Base-by-base conservation (phyloP, 2,329 filamentous ascomycete species). In the Grosmannia huntii region DNA sequence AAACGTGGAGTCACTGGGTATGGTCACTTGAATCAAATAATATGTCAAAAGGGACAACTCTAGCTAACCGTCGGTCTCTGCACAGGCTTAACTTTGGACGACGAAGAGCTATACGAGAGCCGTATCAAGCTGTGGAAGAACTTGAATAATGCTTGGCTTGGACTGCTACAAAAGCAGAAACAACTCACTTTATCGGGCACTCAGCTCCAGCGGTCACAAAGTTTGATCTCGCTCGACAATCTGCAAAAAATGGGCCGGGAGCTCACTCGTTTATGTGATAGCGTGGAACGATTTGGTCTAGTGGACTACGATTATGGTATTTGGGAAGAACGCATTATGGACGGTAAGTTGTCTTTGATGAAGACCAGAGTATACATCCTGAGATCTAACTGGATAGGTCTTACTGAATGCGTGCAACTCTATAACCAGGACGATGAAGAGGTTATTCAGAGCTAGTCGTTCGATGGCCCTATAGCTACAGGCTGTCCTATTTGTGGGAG, bases 231-330 rank as follows among this genome's bases (percentile, higher is more conserved):
- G 36, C 76, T 81, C 63, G 84, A 87, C 3, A 80, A 77, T 27
- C 76, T 97, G 54, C 83, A 88, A 65, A 85, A 84, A 64, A 85
- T 97, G 81, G 90, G 89, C 14, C 85, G 86, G 57, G 87, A 95
- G 66, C 72, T 99, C 33, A 80, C 95, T 58, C 81, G 84, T 55
- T 76, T 96, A 55, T 95, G 91, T 68, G 90, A 97, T 68, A 82
- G 82, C 55, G 81, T 97, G 62, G 92, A 97, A 71, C 85, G 87
- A 64, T 86, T 95, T 68, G 94, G 94, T n/a, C 75, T 99, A 53
- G 90, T 99, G 12, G 94, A 99, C 73, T 99, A 97, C 69, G 87
- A 97, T 67, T 95, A 96, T 74, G 94, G 94, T 10, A 89, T 97
- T 28, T 95, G 90, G 82, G 94, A 97, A 72, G 91, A 97, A 68